phyloP scores from a whole-genome alignment of 768 basidiomycete genomes.

The Suillus tomentosus region DNA sequence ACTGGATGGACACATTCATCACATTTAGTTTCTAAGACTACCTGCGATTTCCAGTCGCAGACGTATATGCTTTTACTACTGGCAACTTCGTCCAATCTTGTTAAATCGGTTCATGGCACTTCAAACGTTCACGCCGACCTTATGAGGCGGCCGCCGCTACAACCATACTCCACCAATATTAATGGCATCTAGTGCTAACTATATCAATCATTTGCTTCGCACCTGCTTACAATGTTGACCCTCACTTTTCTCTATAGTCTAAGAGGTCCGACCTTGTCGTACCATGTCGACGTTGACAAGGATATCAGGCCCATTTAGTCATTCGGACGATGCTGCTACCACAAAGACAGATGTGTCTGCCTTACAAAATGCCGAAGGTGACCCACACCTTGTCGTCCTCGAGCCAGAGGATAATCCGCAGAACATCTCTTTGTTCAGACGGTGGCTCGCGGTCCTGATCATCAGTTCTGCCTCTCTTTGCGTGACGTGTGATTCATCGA shows the following conservation, averaged over 20 bases:
- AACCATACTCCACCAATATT: neutral
- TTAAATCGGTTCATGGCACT: neutral
- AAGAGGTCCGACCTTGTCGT: too few relatives aligned
- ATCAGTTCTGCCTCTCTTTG: slow-evolving; percentile 52
- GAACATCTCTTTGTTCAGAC: slow-evolving; percentile 39
- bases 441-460: slow-evolving; percentile 50
- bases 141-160: neutral
- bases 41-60: neutral
- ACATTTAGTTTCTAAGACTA: neutral
- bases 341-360: slow-evolving; percentile 9
- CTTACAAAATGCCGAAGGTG: slow-evolving; percentile 10
- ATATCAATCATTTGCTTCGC: neutral
- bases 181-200: neutral
- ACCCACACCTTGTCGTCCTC: slow-evolving; percentile 36
- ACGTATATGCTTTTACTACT: neutral
- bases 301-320: slow-evolving; percentile 12
- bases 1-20: neutral
- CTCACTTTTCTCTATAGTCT: neutral
- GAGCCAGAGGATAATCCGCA: slow-evolving; percentile 47
- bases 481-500: slow-evolving; percentile 57
- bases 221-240: neutral
- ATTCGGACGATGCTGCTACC: slow-evolving; percentile 13
- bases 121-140: neutral
- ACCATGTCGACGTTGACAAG: slow-evolving; percentile 13
- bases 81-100: neutral